These are phyloP conservation scores for Cyberlindnera samutprakarnensis DNA, from an alignment of 805 yeast species.

Conservation along the genomic window DNA sequence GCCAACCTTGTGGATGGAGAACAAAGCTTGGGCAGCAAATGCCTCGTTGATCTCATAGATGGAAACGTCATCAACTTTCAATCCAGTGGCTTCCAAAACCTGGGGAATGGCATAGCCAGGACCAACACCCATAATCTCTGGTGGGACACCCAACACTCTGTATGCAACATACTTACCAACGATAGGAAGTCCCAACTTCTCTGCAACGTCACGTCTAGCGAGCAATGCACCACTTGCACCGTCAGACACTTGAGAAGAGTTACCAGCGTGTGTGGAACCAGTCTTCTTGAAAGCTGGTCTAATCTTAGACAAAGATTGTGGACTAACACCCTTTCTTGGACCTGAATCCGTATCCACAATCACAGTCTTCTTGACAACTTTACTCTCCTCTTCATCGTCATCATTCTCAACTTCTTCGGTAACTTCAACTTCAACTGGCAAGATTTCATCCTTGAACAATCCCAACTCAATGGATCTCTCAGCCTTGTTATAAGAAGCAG, in stretches of 20 bases:
- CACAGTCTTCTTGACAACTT: constrained; percentile 19
- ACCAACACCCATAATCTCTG: constrained; percentile 96
- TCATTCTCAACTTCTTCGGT: constrained; percentile 51
- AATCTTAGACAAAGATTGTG: constrained; percentile 63
- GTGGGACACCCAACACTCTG: constrained; percentile 87
- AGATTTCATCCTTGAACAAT: constrained; percentile 79
- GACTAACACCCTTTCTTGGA: constrained; percentile 80
- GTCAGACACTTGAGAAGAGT: constrained; percentile 92
- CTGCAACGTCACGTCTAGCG: constrained; percentile 81
- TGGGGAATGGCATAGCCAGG: constrained; percentile 94
- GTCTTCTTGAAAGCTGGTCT: constrained; percentile 77
- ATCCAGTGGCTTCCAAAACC: constrained; percentile 54
- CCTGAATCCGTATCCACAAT: constrained; percentile 75
- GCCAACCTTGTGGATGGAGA: constrained; percentile 56
- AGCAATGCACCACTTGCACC: constrained; percentile 90
- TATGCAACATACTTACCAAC: constrained; percentile 76
- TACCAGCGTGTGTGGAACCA: constrained; percentile 92
- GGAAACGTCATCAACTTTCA: constrained; percentile 57
- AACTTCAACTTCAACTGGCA: constrained; percentile 64
- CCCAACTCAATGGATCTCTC: constrained; percentile 64
- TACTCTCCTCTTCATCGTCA: constrained; percentile 38
- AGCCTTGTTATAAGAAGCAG: constrained; percentile 80
- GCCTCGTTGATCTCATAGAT: constrained; percentile 93
- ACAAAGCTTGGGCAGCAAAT: constrained; percentile 90
- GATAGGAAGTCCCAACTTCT: constrained; percentile 60